Percentiles rank a stretch among this genome's conserved stretches.
phyloP scores from a whole-genome alignment of 345 rosid genomes.

The Tarenaya hassleriana region DNA sequence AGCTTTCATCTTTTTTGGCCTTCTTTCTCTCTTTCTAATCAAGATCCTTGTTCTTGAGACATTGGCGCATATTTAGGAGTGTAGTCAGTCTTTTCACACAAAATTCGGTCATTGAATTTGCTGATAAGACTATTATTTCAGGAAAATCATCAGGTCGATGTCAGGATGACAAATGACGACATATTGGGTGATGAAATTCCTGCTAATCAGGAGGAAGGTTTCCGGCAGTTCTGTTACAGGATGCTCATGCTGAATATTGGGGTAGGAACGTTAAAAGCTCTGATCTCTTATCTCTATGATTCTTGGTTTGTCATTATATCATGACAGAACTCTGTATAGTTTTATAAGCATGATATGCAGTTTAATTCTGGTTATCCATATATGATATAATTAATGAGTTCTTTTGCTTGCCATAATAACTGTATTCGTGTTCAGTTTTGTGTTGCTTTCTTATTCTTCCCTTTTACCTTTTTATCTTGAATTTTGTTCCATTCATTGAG shows the following conservation, averaged over 20 bases:
- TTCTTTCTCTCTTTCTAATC: neutral
- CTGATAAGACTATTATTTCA: constrained; percentile 26
- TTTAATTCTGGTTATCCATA: too few relatives aligned
- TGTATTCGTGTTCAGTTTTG: constrained; percentile 17
- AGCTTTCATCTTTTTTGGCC: constrained; percentile 5
- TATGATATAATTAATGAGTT: constrained; percentile 2
- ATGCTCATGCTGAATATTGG: constrained; percentile 54
- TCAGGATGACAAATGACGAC: constrained; percentile 83
- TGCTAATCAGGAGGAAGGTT: constrained; percentile 52
- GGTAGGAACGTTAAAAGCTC: constrained; percentile 40
- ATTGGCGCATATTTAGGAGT: constrained; percentile 7
- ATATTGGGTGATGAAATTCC: constrained; percentile 96
- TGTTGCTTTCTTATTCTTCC: constrained; percentile 3
- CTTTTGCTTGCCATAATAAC: neutral
- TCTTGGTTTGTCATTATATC: too few relatives aligned
- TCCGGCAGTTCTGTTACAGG: constrained; percentile 63
- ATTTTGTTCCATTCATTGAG: too few relatives aligned
- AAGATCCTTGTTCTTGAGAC: constrained; percentile 3
- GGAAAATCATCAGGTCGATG: constrained; percentile 55
- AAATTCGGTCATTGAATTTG: constrained; percentile 12
- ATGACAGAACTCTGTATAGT: too few relatives aligned
- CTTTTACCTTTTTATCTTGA: constrained; percentile 1
- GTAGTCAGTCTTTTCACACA: neutral
- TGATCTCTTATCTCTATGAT: constrained; percentile 2
- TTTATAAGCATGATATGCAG: too few relatives aligned